Evolutionary conservation across 2,329 filamentous ascomycete genomes (phyloP).

Genomic region (Seiridium unicorne): DNA sequence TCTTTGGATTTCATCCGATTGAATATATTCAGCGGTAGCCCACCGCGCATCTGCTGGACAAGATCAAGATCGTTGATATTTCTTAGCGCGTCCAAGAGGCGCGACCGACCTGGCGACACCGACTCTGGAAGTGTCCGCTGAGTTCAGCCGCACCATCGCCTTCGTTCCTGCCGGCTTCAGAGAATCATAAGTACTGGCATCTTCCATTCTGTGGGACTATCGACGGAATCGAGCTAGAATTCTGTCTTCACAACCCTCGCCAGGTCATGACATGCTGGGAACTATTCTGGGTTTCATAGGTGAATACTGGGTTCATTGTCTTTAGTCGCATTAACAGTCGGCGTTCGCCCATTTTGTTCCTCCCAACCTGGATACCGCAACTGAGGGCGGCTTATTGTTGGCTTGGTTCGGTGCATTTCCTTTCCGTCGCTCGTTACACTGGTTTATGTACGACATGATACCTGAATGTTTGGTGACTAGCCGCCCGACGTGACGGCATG

Average conservation of each 20-base stretch:
- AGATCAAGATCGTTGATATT: neutral
- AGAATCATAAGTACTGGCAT: neutral
- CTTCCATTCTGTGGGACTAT: neutral
- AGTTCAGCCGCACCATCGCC: neutral
- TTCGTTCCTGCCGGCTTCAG: neutral
- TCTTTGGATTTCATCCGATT: too few relatives aligned
- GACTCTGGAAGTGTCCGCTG: neutral
- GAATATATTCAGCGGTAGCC: too few relatives aligned
- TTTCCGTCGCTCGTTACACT: neutral
- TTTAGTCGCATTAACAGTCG: too few relatives aligned
- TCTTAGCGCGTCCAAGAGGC: neutral
- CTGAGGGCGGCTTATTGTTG: too few relatives aligned
- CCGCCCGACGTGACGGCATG: slow-evolving; percentile 15
- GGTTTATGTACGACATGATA: neutral
- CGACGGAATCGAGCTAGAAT: neutral
- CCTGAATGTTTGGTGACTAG: neutral
- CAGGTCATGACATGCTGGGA: too few relatives aligned
- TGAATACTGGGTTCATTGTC: too few relatives aligned
- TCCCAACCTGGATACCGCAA: too few relatives aligned
- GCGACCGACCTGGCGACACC: neutral
- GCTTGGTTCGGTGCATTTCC: neutral
- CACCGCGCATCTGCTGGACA: too few relatives aligned
- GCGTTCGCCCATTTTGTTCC: too few relatives aligned
- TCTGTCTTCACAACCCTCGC: too few relatives aligned
- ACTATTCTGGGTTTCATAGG: too few relatives aligned